These are phyloP conservation scores for Aureobasidium subglaciale DNA, from an alignment of 2,329 filamentous ascomycete species.

Conservation along the genomic window DNA sequence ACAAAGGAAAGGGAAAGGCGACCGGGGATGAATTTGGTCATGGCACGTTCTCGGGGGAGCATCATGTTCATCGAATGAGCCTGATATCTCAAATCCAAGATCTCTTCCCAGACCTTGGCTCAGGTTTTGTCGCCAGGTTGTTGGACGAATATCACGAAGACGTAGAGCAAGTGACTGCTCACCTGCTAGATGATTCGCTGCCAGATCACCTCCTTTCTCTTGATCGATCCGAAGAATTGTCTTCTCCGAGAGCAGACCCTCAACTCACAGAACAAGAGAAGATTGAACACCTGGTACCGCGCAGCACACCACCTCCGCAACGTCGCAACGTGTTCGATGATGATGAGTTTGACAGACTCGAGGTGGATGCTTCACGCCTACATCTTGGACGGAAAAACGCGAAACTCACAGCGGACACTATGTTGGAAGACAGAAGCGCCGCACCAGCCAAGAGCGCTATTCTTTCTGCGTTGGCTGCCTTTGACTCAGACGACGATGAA, in stretches of 20 bases:
- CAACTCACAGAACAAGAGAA: conserved; percentile 16
- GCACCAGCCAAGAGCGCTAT: conserved; percentile 78
- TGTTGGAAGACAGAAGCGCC: conserved; percentile 58
- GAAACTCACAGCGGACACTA: conserved; percentile 60
- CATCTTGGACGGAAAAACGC: conserved; percentile 70
- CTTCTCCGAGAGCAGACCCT: conserved; percentile 22
- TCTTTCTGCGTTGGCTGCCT: conserved; percentile 75
- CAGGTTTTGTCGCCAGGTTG: conserved; percentile 70
- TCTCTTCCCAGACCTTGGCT: conserved; percentile 79
- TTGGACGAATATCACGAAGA: conserved; percentile 73
- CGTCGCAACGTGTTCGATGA: conserved; percentile 72
- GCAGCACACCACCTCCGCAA: conserved; percentile 47
- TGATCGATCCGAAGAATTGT: conserved; percentile 60
- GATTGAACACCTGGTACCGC: conserved; percentile 45
- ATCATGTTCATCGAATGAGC: conserved; percentile 76
- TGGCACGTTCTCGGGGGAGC: conserved; percentile 33
- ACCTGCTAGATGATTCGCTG: conserved; percentile 71
- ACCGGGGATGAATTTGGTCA: conserved; percentile 28
- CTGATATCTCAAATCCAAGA: conserved; percentile 88
- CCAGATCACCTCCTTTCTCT: conserved; percentile 58
- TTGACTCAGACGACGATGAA: conserved; percentile 93
- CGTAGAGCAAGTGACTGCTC: conserved; percentile 70
- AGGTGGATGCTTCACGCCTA: conserved; percentile 58
- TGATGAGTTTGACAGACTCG: conserved; percentile 69
- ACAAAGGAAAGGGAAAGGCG: conserved; percentile 57